Conservation (phyloP, 2,329 filamentous ascomycete species). For the Alternaria sp. region DNA sequence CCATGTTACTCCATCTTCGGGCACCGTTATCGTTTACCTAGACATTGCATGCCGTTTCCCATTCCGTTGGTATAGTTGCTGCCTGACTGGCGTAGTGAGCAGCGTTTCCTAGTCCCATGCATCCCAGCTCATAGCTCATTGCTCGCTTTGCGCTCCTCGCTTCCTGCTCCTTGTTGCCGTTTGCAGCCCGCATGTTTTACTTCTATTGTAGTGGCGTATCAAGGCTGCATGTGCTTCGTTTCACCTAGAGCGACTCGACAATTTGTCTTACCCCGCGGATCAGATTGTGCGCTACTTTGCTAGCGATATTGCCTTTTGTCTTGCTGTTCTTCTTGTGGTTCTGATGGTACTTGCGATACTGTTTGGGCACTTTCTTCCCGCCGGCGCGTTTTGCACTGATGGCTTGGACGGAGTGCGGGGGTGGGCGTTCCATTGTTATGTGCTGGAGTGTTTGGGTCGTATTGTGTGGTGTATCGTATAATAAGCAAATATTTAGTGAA, state of each 20-base stretch:
- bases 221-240: not conserved
- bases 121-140: not conserved
- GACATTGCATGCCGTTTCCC: not conserved
- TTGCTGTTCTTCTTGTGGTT: constrained; percentile 12
- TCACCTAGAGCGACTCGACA: constrained; percentile 2
- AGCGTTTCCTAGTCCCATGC: not conserved
- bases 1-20: not conserved
- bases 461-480: not conserved
- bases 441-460: not conserved
- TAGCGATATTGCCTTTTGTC: constrained; percentile 8
- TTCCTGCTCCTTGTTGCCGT: not conserved
- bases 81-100: not conserved
- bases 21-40: not conserved
- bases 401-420: constrained; percentile 26
- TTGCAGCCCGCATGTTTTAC: not conserved
- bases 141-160: not conserved
- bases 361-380: constrained; percentile 29
- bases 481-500: not conserved
- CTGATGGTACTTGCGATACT: constrained; percentile 25
- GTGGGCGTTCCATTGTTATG: constrained; percentile 19
- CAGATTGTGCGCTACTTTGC: constrained; percentile 2
- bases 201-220: not conserved
- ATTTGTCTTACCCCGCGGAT: constrained; percentile 9
- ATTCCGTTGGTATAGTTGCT: not conserved
- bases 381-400: constrained; percentile 25